Base-by-base conservation (phyloP, 768 basidiomycete genomes). In the Suillus variegatus region DNA sequence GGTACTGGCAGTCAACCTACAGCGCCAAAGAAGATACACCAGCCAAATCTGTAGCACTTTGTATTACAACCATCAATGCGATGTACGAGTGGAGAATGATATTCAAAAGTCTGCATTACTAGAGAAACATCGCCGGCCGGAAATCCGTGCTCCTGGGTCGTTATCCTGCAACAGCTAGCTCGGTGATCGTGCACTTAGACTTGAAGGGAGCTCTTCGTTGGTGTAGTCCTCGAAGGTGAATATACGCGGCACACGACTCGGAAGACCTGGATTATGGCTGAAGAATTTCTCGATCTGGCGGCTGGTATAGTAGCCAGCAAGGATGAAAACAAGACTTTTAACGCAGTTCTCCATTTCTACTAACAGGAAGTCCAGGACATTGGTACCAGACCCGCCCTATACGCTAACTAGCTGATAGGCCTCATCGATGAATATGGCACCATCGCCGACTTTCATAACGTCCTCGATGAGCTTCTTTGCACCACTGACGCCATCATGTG, bases 251-350 rank as follows among this genome's bases (percentile, higher is more conserved):
- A 89, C 85, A 14, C 88, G 84, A 73, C 87, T 88, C 13, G 73
- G 71, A 14, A 89, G 72, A 6, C 88, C 88, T 6, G 86, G 87
- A 69, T 89, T 89, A 69, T 88, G 87, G 66, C 88, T 86, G 69
- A 89, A 88, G 75, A 89, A 89, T 46, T 79, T 84, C 67, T 89
- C 88, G 88, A 89, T 88, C 72, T 89, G 81, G 63, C 82, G 85
- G 68, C 76, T 81, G 69, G 28, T 28, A 28, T 28, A 3, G 3
- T 89, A 89, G 5, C 88, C 88, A 0, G 88, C 88, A 12, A 89
- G 76, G 63, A 89, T 85, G 76, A 89, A 89, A 12, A 88, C 86
- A 5, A 88, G 65, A n/a, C n/a, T 82, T 7, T 86, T 88, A 18
- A 85, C 76, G 22, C 82, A 80, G 72, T 89, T 88, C 71, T 88